A percentile compares a stretch with the other conserved stretches of the same genome.
These are phyloP conservation scores for Cytospora schulzeri DNA, from an alignment of 2,329 filamentous ascomycete genomes.

Conservation along the genomic window DNA sequence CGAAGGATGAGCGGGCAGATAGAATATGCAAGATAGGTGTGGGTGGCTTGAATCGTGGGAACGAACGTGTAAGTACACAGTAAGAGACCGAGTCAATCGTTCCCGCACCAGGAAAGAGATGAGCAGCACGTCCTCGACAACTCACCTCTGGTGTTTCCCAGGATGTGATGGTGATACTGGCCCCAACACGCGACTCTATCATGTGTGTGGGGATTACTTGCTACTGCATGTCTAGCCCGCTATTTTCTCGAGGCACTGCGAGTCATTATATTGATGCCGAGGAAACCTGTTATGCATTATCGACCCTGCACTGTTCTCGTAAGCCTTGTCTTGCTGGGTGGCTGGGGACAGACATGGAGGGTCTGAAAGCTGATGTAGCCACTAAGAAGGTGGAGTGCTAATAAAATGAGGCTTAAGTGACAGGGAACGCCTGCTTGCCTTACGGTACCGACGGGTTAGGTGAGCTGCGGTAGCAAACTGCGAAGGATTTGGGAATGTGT, in stretches of 20 bases:
- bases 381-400: neutral
- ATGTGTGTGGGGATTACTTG: neutral
- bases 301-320: neutral
- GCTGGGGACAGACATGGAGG: neutral
- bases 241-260: neutral
- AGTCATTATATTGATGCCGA: neutral
- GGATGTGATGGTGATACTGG: neutral
- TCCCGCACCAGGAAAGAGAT: neutral
- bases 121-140: conserved; percentile 1
- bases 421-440: neutral
- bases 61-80: neutral
- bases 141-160: neutral
- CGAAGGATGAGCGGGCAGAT: conserved; percentile 28
- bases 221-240: neutral
- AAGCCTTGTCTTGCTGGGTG: neutral
- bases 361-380: neutral
- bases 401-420: neutral
- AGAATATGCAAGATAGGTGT: conserved; percentile 20
- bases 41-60: neutral
- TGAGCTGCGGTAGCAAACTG: neutral
- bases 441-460: neutral
- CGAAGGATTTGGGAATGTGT: neutral
- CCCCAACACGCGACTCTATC: neutral
- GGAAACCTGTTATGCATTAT: neutral
- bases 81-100: conserved; percentile 15